These are phyloP conservation scores for Delonix regia DNA, from an alignment of 306 rosid genomes.

Conservation along the genomic window DNA sequence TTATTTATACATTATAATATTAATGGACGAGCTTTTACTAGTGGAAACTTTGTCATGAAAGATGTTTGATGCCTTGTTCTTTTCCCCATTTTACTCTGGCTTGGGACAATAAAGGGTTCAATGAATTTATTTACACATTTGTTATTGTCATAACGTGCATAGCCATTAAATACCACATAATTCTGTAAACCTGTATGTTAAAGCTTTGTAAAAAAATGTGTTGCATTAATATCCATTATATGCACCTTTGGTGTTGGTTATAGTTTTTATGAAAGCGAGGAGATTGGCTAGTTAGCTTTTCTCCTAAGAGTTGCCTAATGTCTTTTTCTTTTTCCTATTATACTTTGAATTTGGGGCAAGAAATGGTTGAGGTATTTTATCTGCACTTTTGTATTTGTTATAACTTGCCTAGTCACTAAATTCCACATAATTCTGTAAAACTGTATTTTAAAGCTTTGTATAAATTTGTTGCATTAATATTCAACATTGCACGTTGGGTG, in stretches of 20 bases:
- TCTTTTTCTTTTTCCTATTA: not conserved
- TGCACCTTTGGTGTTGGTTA: conserved; percentile 8
- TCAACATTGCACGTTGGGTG: conserved; percentile 2
- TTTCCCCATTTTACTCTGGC: not conserved
- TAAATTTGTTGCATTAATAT: not conserved
- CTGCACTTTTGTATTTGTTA: not conserved
- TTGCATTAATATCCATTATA: not conserved
- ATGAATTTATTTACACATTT: not conserved
- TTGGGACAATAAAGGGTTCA: not conserved
- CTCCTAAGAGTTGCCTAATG: conserved; percentile 8
- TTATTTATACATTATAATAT: conserved; percentile 15
- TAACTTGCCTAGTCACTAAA: not conserved
- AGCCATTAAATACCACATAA: not conserved
- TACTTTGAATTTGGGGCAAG: not conserved
- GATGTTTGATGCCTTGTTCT: not conserved
- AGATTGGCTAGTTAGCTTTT: conserved; percentile 19
- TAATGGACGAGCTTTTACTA: conserved; percentile 14
- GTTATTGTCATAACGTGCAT: not conserved
- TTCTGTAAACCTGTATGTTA: not conserved
- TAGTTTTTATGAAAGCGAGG: conserved; percentile 20
- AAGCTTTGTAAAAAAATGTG: not conserved
- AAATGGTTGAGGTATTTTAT: not conserved
- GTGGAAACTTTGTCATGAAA: conserved; percentile 2
- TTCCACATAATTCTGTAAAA: not conserved
- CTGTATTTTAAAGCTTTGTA: not conserved